These are phyloP conservation scores for Scleroderma citrinum DNA, from an alignment of 768 basidiomycete genomes.

Conservation along the genomic window DNA sequence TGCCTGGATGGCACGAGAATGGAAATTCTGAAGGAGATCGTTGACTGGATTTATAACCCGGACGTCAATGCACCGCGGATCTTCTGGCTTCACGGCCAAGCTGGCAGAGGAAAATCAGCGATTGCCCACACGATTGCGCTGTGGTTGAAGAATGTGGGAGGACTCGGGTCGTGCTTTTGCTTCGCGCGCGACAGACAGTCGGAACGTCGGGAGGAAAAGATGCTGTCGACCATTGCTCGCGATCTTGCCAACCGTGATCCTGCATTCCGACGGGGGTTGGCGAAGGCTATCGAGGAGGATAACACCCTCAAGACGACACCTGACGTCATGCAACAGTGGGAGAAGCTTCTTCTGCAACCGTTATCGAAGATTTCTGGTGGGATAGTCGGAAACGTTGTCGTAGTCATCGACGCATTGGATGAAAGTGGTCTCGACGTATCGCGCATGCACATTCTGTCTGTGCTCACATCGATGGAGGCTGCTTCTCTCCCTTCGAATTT, in stretches of 20 bases:
- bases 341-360: background rate
- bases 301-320: background rate
- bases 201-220: background rate
- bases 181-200: background rate
- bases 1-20: background rate
- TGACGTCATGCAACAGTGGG: background rate
- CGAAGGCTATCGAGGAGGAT: background rate
- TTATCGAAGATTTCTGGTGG: conserved; percentile 4
- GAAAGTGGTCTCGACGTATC: background rate
- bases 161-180: background rate
- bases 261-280: background rate
- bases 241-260: background rate
- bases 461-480: conserved; percentile 31
- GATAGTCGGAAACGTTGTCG: conserved; percentile 10
- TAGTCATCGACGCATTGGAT: conserved; percentile 20
- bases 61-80: background rate
- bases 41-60: background rate
- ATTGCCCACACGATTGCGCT: background rate
- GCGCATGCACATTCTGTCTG: conserved; percentile 10
- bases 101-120: background rate
- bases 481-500: conserved; percentile 38
- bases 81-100: background rate
- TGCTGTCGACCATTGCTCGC: background rate
- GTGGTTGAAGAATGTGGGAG: background rate
- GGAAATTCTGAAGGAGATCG: background rate